Conservation (phyloP, 371 early-diverging fungal species). For the Mortierella sp. region DNA sequence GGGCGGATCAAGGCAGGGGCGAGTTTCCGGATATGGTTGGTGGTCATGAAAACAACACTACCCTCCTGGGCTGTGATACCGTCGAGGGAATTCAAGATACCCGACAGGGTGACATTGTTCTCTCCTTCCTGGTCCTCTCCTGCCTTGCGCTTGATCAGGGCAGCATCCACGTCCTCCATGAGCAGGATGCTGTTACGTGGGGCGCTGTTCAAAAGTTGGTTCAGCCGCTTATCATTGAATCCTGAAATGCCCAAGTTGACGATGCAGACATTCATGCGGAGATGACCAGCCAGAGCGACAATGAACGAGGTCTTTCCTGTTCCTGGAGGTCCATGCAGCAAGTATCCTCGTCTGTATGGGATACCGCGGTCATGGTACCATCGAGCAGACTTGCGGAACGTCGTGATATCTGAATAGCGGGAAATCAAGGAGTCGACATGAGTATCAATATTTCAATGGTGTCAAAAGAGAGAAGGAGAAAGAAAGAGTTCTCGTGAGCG, state of each 20-base stretch:
- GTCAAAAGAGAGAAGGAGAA: too few relatives aligned
- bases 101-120: conserved; percentile 71
- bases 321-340: conserved; percentile 84
- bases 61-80: conserved; percentile 85
- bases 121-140: conserved; percentile 38
- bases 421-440: neutral
- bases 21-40: conserved; percentile 84
- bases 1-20: conserved; percentile 91
- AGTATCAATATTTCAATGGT: neutral
- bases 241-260: conserved; percentile 75
- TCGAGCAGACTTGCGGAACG: conserved; percentile 45
- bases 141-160: conserved; percentile 56
- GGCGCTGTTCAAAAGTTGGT: conserved; percentile 72
- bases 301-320: conserved; percentile 90
- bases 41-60: conserved; percentile 86
- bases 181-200: conserved; percentile 85
- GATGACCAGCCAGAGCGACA: conserved; percentile 80
- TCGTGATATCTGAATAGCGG: conserved; percentile 25
- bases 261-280: conserved; percentile 79
- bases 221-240: conserved; percentile 71
- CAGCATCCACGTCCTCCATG: conserved; percentile 91
- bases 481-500: neutral
- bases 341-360: conserved; percentile 78
- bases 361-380: conserved; percentile 64
- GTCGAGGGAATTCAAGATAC: conserved; percentile 84